These are phyloP conservation scores for Phytophthora ramorum DNA, from an alignment of 352 stramenopile species.

Conservation along the genomic window DNA sequence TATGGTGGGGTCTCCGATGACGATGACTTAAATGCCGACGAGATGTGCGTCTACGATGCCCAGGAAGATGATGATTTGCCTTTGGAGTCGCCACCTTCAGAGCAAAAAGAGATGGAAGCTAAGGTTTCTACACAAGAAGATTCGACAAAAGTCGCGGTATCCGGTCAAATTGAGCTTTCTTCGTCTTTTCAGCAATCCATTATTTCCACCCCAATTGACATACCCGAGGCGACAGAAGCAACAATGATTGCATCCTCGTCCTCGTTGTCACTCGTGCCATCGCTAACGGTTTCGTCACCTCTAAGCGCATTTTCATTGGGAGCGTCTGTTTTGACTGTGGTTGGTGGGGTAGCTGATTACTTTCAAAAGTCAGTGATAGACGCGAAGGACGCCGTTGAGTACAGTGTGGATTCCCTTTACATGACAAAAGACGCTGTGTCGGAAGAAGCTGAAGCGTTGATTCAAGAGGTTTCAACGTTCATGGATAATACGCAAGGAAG, in stretches of 20 bases:
- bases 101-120: constrained; percentile 10
- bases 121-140: background rate
- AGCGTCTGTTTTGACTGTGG: constrained; percentile 64
- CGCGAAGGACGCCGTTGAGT: constrained; percentile 78
- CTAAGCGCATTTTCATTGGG: constrained; percentile 62
- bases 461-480: constrained; percentile 67
- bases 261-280: constrained; percentile 21
- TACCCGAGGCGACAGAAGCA: constrained; percentile 12
- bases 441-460: constrained; percentile 69
- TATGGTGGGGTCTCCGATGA: constrained; percentile 61
- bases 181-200: background rate
- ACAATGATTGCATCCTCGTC: constrained; percentile 4
- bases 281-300: constrained; percentile 37
- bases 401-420: constrained; percentile 75
- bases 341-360: constrained; percentile 71
- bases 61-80: constrained; percentile 22
- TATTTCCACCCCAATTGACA: constrained; percentile 12
- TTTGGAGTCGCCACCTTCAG: constrained; percentile 6
- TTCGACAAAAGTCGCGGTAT: background rate
- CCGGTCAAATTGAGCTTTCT: constrained; percentile 2
- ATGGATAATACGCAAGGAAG: constrained; percentile 45
- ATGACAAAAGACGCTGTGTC: constrained; percentile 71
- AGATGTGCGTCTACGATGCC: constrained; percentile 46
- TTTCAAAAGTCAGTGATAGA: constrained; percentile 80
- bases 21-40: constrained; percentile 49